These are phyloP conservation scores for Pleurotus tuber-regium DNA, from an alignment of 768 basidiomycete genomes.

Conservation along the genomic window DNA sequence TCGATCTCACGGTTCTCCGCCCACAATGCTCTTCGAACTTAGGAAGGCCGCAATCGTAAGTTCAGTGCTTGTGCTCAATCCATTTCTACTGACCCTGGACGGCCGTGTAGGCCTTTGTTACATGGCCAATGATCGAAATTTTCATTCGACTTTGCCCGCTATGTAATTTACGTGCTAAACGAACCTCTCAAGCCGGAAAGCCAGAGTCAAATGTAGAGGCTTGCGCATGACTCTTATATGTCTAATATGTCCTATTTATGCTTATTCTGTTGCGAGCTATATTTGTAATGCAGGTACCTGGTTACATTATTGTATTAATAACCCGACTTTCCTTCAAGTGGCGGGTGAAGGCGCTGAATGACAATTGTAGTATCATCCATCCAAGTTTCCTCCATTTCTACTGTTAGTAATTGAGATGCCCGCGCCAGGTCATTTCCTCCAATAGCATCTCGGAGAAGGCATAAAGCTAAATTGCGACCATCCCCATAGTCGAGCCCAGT, in stretches of 20 bases:
- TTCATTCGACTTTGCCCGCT: constrained; percentile 62
- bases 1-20: constrained; percentile 51
- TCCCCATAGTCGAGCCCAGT: constrained; percentile 14
- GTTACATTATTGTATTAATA: constrained; percentile 25
- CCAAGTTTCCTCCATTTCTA: constrained; percentile 43
- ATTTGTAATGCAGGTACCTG: constrained; percentile 27
- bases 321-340: too few relatives aligned
- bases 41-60: constrained; percentile 61
- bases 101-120: constrained; percentile 52
- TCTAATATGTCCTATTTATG: not conserved
- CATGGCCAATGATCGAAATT: constrained; percentile 73
- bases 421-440: constrained; percentile 32
- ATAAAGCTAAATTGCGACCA: constrained; percentile 31
- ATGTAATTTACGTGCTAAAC: constrained; percentile 27
- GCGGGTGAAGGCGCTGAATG: constrained; percentile 41
- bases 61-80: constrained; percentile 8
- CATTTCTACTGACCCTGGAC: not conserved
- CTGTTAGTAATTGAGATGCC: constrained; percentile 40
- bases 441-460: constrained; percentile 38
- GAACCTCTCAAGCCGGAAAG: constrained; percentile 4
- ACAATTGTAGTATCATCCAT: constrained; percentile 45
- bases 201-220: constrained; percentile 1
- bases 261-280: not conserved
- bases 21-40: constrained; percentile 54
- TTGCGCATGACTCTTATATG: not conserved